phyloP scores from a whole-genome alignment of 345 rosid species.

The Boechera retrofracta region DNA sequence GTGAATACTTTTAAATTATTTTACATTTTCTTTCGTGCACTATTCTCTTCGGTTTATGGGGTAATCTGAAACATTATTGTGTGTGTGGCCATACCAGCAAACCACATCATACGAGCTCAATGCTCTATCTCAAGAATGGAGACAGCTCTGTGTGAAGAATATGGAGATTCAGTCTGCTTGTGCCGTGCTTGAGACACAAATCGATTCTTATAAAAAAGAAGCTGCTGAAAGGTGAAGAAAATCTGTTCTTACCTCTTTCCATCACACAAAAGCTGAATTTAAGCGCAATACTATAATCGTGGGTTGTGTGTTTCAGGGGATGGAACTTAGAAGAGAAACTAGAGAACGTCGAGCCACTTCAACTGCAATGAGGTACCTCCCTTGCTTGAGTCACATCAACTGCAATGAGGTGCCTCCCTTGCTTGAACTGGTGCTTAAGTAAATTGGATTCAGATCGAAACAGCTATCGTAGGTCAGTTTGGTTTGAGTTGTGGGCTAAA shows the following conservation, averaged over 20 bases:
- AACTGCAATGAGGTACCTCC: conserved; percentile 25
- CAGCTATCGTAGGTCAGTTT: conserved; percentile 3
- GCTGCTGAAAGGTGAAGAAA: conserved; percentile 70
- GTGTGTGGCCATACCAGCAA: conserved; percentile 58
- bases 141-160: conserved; percentile 83
- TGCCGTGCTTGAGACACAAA: conserved; percentile 60
- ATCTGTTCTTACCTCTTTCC: conserved; percentile 12
- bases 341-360: conserved; percentile 51
- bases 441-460: neutral
- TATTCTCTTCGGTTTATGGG: conserved; percentile 1
- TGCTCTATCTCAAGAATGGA: conserved; percentile 91
- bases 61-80: conserved; percentile 30
- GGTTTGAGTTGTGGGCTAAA: conserved; percentile 4
- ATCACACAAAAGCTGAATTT: conserved; percentile 31
- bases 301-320: conserved; percentile 54
- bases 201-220: conserved; percentile 69
- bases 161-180: conserved; percentile 89
- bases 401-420: conserved; percentile 26
- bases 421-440: conserved; percentile 16
- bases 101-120: conserved; percentile 86
- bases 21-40: neutral
- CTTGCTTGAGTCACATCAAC: conserved; percentile 29
- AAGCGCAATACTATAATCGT: conserved; percentile 19
- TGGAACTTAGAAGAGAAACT: conserved; percentile 74
- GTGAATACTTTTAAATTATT: conserved; percentile 45